These are phyloP conservation scores for Calonectria ilicicola DNA, from an alignment of 2,329 filamentous ascomycete species.

Conservation along the genomic window DNA sequence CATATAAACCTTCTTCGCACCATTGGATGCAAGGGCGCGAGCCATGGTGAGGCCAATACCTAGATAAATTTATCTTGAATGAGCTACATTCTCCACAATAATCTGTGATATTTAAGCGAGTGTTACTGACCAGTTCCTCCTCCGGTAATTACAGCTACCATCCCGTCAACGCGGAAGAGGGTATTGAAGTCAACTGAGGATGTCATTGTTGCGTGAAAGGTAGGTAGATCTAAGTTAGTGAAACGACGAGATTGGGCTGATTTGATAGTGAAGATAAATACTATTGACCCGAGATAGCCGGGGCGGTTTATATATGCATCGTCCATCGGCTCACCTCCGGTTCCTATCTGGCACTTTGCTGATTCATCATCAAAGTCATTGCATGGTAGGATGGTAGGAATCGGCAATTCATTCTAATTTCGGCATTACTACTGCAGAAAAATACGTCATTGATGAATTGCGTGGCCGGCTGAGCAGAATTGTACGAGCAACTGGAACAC, in stretches of 20 bases:
- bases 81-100: too few species aligned
- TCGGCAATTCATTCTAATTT: too few species aligned
- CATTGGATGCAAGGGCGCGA: neutral
- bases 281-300: neutral
- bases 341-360: too few species aligned
- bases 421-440: neutral
- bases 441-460: neutral
- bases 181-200: neutral
- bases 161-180: neutral
- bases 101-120: neutral
- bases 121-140: neutral
- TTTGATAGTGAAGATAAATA: neutral
- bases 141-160: neutral
- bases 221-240: neutral
- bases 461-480: neutral
- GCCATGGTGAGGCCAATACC: conserved; percentile 1
- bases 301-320: too few species aligned
- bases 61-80: neutral
- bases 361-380: too few species aligned
- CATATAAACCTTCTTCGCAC: neutral
- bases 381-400: too few species aligned
- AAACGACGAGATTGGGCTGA: neutral
- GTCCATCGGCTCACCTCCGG: too few species aligned
- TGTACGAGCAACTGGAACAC: neutral
- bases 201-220: neutral